Evolutionary conservation across 148 eudicot species (phyloP).

Genomic region (Amaranthus palmeri): DNA sequence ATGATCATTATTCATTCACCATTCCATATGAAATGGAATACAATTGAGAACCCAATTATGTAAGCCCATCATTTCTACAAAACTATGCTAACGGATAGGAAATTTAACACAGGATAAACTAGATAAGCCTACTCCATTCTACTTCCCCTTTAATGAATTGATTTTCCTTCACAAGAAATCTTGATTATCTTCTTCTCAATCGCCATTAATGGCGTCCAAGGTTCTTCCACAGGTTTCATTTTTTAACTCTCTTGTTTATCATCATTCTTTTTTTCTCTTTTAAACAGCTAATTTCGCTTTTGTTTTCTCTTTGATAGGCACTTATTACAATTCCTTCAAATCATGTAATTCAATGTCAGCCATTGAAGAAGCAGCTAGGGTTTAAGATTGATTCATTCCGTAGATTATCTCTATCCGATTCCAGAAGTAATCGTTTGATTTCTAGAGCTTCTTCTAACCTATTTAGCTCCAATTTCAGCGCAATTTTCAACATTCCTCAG

Average conservation of each 20-base stretch:
- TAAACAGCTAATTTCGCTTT: neutral
- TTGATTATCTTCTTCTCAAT: neutral
- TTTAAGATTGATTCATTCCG: constrained; percentile 29
- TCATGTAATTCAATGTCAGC: constrained; percentile 31
- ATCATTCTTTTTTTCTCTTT: neutral
- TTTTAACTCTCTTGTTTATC: neutral
- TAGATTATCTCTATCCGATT: constrained; percentile 30
- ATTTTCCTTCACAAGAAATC: neutral
- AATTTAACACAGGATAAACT: neutral
- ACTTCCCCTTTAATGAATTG: neutral
- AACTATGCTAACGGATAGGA: constrained; percentile 5
- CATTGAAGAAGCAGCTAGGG: constrained; percentile 33
- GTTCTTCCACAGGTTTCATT: constrained; percentile 38
- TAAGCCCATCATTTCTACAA: too few relatives aligned
- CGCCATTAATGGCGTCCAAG: constrained; percentile 34
- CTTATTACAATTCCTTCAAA: constrained; percentile 32
- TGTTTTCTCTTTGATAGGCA: constrained; percentile 28
- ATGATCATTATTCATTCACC: too few relatives aligned
- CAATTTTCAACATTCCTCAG: constrained; percentile 11
- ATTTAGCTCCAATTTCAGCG: constrained; percentile 20
- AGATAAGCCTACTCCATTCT: constrained; percentile 11
- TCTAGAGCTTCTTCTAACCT: constrained; percentile 28
- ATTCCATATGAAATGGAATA: too few relatives aligned
- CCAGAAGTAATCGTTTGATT: constrained; percentile 8
- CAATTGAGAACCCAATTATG: too few relatives aligned